Conservation (phyloP, 2,329 filamentous ascomycete genomes). For the Colletotrichum sublineola region DNA sequence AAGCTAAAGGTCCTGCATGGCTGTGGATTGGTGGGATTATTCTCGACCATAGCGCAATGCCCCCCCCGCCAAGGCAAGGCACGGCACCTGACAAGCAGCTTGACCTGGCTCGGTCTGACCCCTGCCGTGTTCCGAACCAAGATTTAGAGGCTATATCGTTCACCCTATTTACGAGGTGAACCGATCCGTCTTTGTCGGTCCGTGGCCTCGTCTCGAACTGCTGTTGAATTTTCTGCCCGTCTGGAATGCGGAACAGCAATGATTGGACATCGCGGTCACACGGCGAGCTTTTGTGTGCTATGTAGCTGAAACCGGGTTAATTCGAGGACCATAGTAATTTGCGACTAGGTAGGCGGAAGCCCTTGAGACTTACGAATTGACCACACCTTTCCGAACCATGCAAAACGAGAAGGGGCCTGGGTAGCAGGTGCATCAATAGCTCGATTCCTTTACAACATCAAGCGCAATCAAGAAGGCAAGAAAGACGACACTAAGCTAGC, state of each 20-base stretch:
- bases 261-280: no score
- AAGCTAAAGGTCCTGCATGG: background rate
- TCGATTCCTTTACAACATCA: constrained; percentile 37
- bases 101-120: background rate
- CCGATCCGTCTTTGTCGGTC: no score
- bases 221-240: background rate
- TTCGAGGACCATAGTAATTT: background rate
- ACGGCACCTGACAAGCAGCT: background rate
- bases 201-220: no score
- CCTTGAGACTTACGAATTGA: background rate
- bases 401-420: background rate
- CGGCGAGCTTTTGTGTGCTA: background rate
- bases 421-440: no score
- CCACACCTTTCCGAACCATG: background rate
- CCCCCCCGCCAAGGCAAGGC: constrained; percentile 28
- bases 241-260: background rate
- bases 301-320: no score
- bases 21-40: constrained; percentile 21
- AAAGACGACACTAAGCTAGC: constrained; percentile 30
- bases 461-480: constrained; percentile 41
- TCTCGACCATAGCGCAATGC: background rate
- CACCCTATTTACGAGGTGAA: background rate
- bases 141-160: background rate
- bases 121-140: background rate
- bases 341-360: background rate